Evolutionary conservation across 495 filamentous ascomycete species (phyloP).

Genomic region (Aspergillus taichungensis): DNA sequence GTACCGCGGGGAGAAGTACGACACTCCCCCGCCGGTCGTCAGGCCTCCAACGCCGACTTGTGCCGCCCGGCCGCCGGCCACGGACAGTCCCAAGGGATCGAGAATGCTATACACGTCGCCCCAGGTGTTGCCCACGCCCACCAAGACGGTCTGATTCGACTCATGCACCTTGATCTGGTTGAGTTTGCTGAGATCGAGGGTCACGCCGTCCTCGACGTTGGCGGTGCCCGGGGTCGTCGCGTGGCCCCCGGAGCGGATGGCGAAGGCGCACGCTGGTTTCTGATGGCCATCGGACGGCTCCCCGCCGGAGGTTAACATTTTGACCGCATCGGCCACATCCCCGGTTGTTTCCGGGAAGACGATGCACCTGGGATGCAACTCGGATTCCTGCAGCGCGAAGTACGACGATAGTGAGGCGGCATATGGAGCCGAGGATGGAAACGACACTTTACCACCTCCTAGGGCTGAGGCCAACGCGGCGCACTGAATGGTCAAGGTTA

Average conservation of each 20-base stretch:
- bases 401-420: constrained; percentile 12
- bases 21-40: constrained; percentile 19
- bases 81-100: constrained; percentile 35
- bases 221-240: constrained; percentile 40
- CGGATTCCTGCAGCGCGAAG: constrained; percentile 18
- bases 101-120: constrained; percentile 38
- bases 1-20: constrained; percentile 20
- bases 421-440: constrained; percentile 12
- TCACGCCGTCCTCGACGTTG: constrained; percentile 45
- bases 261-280: constrained; percentile 13
- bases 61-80: constrained; percentile 41
- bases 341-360: constrained; percentile 10
- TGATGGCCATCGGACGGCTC: background rate
- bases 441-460: constrained; percentile 9
- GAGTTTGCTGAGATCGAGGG: constrained; percentile 42
- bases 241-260: constrained; percentile 33
- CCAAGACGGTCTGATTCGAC: constrained; percentile 23
- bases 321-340: constrained; percentile 14
- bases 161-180: constrained; percentile 30
- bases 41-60: constrained; percentile 26
- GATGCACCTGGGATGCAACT: constrained; percentile 18
- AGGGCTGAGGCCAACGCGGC: background rate
- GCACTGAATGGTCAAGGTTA: background rate
- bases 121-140: constrained; percentile 46
- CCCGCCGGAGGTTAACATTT: background rate